Evolutionary conservation across 2,329 filamentous ascomycete species (phyloP).

Genomic region (Penicillium hesseltinei): DNA sequence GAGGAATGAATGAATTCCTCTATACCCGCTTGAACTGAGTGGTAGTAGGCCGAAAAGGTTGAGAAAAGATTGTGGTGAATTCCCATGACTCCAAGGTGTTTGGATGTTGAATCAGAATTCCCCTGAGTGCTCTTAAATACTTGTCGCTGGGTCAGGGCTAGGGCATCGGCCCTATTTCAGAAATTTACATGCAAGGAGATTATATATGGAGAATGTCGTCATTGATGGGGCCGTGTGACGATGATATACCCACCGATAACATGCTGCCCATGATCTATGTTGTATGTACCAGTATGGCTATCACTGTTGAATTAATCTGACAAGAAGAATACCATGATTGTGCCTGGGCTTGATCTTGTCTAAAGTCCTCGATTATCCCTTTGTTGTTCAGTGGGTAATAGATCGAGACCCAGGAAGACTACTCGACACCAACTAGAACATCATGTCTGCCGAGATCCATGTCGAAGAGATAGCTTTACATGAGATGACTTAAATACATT

Average conservation of each 20-base stretch:
- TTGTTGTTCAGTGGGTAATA: too few relatives aligned
- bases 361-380: background rate
- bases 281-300: too few relatives aligned
- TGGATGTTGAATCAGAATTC: background rate
- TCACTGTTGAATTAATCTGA: too few relatives aligned
- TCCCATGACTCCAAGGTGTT: background rate
- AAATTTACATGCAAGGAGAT: conserved; percentile 3
- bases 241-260: background rate
- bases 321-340: too few relatives aligned
- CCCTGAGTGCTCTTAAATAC: conserved; percentile 14
- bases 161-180: conserved; percentile 17
- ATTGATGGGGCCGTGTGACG: conserved; percentile 16
- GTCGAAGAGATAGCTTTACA: too few relatives aligned
- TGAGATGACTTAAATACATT: background rate
- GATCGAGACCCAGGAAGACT: background rate
- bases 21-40: background rate
- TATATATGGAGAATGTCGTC: conserved; percentile 16
- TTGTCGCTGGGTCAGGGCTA: conserved; percentile 6
- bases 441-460: background rate
- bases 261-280: too few relatives aligned
- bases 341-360: background rate
- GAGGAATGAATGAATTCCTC: background rate
- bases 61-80: background rate
- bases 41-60: background rate
- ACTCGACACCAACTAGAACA: background rate